A percentile compares a stretch with the other conserved stretches of the same genome.
Conservation (phyloP, 306 rosid genomes). For the Castanea mollissima region DNA sequence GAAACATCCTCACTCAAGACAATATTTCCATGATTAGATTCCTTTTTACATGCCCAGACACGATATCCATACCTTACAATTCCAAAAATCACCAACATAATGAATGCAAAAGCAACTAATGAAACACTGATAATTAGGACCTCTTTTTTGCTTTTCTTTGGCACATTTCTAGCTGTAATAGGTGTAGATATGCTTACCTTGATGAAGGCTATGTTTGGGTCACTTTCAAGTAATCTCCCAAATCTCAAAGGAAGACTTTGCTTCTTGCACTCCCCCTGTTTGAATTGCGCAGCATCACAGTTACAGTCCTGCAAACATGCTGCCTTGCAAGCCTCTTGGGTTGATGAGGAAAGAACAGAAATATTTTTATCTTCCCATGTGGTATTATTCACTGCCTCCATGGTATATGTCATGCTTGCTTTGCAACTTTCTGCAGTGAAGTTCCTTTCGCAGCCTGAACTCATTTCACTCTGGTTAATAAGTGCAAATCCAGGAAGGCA, state of each 20-base stretch:
- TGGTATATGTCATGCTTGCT: neutral
- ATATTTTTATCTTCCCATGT: neutral
- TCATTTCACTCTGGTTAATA: neutral
- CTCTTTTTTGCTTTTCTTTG: no score
- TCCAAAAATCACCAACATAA: neutral
- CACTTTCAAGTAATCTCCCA: no score
- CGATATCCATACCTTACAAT: neutral
- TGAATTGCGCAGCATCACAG: no score
- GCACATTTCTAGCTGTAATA: no score
- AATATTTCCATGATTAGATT: neutral
- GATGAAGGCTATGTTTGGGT: no score
- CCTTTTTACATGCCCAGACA: neutral
- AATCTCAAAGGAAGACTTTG: no score
- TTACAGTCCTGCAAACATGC: no score
- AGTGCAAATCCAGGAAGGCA: neutral
- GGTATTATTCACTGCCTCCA: neutral
- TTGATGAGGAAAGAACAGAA: neutral
- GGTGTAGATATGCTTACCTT: no score
- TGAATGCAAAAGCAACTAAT: neutral
- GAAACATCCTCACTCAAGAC: neutral
- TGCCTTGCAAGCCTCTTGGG: no score
- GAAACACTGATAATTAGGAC: no score
- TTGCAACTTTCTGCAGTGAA: neutral
- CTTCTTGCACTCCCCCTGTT: no score
- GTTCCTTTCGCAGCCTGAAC: slow-evolving; percentile 14